phyloP scores from a whole-genome alignment of 2,329 filamentous ascomycete genomes.

The Neospermospora avenae region DNA sequence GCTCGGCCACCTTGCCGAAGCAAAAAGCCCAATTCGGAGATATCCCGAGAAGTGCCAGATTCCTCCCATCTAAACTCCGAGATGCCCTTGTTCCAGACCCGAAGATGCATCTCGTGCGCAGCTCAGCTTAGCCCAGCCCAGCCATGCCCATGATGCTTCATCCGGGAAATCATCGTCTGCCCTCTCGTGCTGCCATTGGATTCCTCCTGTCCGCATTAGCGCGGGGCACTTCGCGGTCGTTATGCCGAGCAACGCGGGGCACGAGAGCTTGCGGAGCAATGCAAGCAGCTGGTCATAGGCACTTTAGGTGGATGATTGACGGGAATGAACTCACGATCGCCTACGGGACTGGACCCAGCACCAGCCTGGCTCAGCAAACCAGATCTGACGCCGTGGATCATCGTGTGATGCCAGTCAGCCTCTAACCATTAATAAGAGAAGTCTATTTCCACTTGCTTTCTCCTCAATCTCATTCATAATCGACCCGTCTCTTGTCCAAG shows the following conservation, averaged over 20 bases:
- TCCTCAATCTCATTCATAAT: not conserved
- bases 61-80: not conserved
- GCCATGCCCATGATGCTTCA: not conserved
- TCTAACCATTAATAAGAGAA: slow-evolving; percentile 18
- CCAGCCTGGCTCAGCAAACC: not conserved
- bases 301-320: not conserved
- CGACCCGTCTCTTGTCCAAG: not conserved
- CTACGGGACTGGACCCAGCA: too few species aligned
- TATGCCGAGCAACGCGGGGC: slow-evolving; percentile 25
- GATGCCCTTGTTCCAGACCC: not conserved
- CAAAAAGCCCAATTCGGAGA: not conserved
- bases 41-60: not conserved
- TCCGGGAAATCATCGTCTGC: slow-evolving; percentile 29
- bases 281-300: not conserved
- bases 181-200: not conserved
- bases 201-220: slow-evolving; percentile 17
- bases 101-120: not conserved
- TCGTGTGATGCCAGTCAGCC: slow-evolving; percentile 17
- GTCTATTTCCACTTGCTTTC: slow-evolving; percentile 16
- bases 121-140: not conserved
- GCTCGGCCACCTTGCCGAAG: not conserved
- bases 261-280: not conserved
- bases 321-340: not conserved
- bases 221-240: slow-evolving; percentile 19
- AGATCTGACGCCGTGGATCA: slow-evolving; percentile 1